phyloP scores from a whole-genome alignment of 192 early-diverging fungal genomes.

The Gigaspora rosea region DNA sequence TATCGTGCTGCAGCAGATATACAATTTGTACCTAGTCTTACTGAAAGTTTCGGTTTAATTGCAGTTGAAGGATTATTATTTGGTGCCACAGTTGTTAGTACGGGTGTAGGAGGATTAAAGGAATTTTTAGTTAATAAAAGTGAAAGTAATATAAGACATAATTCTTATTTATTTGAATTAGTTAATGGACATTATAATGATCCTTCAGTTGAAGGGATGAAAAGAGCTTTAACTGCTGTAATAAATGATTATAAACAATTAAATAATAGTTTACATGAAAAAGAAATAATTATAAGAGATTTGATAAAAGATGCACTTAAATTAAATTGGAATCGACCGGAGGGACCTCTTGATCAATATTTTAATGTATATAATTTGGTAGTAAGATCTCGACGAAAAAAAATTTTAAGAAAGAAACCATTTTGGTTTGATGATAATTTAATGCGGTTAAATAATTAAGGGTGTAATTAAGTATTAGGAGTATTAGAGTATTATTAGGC shows the following conservation, averaged over 20 bases:
- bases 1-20: slow-evolving; percentile 57
- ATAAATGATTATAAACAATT: slow-evolving; percentile 36
- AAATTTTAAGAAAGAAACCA: neutral
- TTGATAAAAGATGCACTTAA: slow-evolving; percentile 49
- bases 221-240: slow-evolving; percentile 44
- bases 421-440: neutral
- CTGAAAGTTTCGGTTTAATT: slow-evolving; percentile 57
- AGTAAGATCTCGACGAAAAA: slow-evolving; percentile 15
- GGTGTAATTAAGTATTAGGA: too few relatives aligned
- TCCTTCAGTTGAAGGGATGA: slow-evolving; percentile 32
- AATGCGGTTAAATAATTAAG: neutral
- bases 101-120: slow-evolving; percentile 52
- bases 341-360: slow-evolving; percentile 56
- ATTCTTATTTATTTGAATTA: slow-evolving; percentile 36
- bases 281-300: slow-evolving; percentile 49
- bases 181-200: slow-evolving; percentile 35
- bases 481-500: too few relatives aligned
- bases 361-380: slow-evolving; percentile 43
- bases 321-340: slow-evolving; percentile 51
- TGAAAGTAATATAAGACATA: slow-evolving; percentile 5
- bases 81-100: slow-evolving; percentile 53
- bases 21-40: slow-evolving; percentile 54
- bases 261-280: slow-evolving; percentile 32
- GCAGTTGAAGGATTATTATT: slow-evolving; percentile 60
- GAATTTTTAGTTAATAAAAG: slow-evolving; percentile 57